Conservation (phyloP, 1,284 basidiomycete genomes). For the Cutaneotrichosporon daszewskae region DNA sequence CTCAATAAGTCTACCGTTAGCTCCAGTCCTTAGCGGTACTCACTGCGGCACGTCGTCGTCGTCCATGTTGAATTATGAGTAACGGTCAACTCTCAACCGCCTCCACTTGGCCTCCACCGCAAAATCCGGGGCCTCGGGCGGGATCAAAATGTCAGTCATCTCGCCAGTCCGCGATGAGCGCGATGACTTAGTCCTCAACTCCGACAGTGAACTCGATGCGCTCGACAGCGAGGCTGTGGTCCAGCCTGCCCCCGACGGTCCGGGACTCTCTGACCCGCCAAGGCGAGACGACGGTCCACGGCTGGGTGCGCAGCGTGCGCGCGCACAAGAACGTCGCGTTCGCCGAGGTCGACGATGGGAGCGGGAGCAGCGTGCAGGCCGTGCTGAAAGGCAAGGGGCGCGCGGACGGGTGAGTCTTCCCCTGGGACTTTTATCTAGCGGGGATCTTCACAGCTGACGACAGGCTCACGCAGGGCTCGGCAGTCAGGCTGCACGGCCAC, state of each 20-base stretch:
- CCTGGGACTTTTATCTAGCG: background rate
- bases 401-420: constrained; percentile 32
- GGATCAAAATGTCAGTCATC: constrained; percentile 4
- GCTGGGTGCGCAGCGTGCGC: constrained; percentile 79
- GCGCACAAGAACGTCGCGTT: constrained; percentile 82
- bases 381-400: constrained; percentile 56
- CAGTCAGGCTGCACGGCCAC: constrained; percentile 62
- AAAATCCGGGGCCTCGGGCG: constrained; percentile 2
- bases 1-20: constrained; percentile 9
- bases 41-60: constrained; percentile 15
- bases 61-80: constrained; percentile 5
- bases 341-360: constrained; percentile 76
- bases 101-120: background rate
- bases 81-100: background rate
- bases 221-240: background rate
- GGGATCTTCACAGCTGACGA: background rate
- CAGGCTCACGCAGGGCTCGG: constrained; percentile 62
- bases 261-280: background rate
- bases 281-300: constrained; percentile 47
- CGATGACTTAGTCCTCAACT: background rate
- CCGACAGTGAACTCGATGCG: background rate
- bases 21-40: background rate
- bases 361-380: constrained; percentile 65
- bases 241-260: background rate
- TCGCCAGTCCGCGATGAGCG: background rate